phyloP scores from a whole-genome alignment of 495 filamentous ascomycete species.

The Aspergillus mulundensis region DNA sequence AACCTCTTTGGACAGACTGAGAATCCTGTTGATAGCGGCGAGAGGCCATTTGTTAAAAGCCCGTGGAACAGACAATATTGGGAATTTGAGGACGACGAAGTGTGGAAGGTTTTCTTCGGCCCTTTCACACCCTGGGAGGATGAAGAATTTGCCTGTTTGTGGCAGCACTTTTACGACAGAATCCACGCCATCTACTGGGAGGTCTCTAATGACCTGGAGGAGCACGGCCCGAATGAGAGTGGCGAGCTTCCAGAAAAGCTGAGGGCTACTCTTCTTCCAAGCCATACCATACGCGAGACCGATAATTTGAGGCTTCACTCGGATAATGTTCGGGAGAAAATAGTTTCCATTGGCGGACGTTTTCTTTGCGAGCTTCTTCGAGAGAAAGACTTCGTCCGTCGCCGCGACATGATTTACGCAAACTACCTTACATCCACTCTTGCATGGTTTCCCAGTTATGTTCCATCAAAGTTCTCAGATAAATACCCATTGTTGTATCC shows the following conservation, averaged over 20 bases:
- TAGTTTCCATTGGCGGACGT: conserved; percentile 2
- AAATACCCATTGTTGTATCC: conserved; percentile 5
- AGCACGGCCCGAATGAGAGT: neutral
- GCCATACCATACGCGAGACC: neutral
- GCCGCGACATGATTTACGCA: conserved; percentile 6
- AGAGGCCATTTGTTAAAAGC: neutral
- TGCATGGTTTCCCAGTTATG: too few relatives aligned
- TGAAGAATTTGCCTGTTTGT: conserved; percentile 11
- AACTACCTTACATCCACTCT: neutral
- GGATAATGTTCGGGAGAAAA: neutral
- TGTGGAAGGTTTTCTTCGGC: conserved; percentile 3
- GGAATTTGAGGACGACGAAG: neutral
- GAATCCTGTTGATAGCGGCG: neutral
- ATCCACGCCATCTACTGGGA: neutral
- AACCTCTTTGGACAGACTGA: conserved; percentile 5
- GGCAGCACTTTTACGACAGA: conserved; percentile 1
- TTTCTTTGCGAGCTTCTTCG: conserved; percentile 6
- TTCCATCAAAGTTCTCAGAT: neutral
- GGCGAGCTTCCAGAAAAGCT: neutral
- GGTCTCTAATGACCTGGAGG: neutral
- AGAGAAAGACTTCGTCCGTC: neutral
- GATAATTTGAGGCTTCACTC: neutral
- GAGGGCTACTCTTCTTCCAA: neutral
- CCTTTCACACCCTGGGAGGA: conserved; percentile 16
- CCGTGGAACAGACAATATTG: neutral